Evolutionary conservation across 1,284 basidiomycete genomes (phyloP), one percentile per base, ranked within the genome.

Genomic region (Moesziomyces sp.): DNA sequence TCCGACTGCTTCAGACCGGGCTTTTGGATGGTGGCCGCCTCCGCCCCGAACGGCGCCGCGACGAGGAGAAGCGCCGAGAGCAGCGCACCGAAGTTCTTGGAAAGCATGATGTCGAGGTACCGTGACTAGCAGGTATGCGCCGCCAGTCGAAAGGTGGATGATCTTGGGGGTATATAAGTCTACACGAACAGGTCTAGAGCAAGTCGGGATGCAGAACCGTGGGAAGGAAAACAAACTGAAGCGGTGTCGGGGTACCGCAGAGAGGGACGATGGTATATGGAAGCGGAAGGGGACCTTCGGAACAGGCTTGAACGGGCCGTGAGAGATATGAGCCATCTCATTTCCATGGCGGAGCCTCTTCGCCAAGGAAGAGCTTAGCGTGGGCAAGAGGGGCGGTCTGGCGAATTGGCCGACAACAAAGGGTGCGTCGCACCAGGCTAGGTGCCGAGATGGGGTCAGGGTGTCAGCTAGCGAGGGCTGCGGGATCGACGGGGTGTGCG

Each of bases 11-110:
- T 51, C 14, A 74, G 52, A 5, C 66, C 66, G 1, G 66, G 54
- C n/a, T 61, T 56, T 23, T 74, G 71, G 43, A 74, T 63, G 5
- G 51, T 65, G 3, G 34, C 62, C 6, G 66, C 61, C 5, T 50
- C 9, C n/a, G 47, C 46, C 43, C 5, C 9, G 24, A 44, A 46
- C 0, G 40, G 58, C 16, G 42, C 16, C 35, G 21, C 10, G 53
- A 54, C 18, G 24, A 51, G 14, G 11, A 73, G 57, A 1, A 74
- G 56, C 9, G 54, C 58, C 38, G 57, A 43, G 6, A 59, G 53
- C 5, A 66, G 52, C 9, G 55, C 48, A n/a, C 34, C 26, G 5
- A 74, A 56, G 23, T 5, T 30, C 14, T 62, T 50, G 26, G 51
- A 35, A 42, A 68, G 59, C 63, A 73, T 73, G n/a, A 11, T 49